phyloP scores from a whole-genome alignment of 768 basidiomycete genomes.

The Antrodiella citrinella region DNA sequence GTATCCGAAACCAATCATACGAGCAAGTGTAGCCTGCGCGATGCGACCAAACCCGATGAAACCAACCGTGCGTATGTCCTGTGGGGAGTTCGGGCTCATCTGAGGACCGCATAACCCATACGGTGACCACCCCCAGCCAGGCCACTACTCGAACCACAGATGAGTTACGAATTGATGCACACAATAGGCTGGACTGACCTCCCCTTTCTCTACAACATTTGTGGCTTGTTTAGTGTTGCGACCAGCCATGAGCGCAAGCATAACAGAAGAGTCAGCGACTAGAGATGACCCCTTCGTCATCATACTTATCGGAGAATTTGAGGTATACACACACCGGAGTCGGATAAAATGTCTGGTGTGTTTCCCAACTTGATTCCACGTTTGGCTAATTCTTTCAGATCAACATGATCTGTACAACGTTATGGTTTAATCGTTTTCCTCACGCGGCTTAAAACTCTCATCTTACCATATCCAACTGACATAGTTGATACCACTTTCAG shows the following conservation, averaged over 20 bases:
- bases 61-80: constrained; percentile 61
- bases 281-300: too few species aligned
- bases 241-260: constrained; percentile 91
- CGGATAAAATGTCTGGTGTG: constrained; percentile 90
- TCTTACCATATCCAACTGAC: constrained; percentile 80
- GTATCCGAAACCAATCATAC: constrained; percentile 79
- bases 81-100: constrained; percentile 43
- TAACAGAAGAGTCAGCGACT: constrained; percentile 88
- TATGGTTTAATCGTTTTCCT: too few species aligned
- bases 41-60: constrained; percentile 97
- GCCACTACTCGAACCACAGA: constrained; percentile 51
- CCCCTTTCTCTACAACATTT: constrained; percentile 57
- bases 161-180: background rate
- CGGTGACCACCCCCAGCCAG: constrained; percentile 68
- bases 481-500: constrained; percentile 87
- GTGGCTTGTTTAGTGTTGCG: constrained; percentile 66
- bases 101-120: constrained; percentile 83
- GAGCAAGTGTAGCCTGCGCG: constrained; percentile 71
- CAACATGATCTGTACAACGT: constrained; percentile 71
- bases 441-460: too few species aligned
- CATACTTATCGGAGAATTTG: background rate
- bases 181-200: constrained; percentile 34
- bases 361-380: constrained; percentile 73
- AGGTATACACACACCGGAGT: constrained; percentile 51
- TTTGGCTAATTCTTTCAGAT: constrained; percentile 48